Evolutionary conservation across 1,284 basidiomycete species (phyloP).

Genomic region (Rhizoctonia solani): DNA sequence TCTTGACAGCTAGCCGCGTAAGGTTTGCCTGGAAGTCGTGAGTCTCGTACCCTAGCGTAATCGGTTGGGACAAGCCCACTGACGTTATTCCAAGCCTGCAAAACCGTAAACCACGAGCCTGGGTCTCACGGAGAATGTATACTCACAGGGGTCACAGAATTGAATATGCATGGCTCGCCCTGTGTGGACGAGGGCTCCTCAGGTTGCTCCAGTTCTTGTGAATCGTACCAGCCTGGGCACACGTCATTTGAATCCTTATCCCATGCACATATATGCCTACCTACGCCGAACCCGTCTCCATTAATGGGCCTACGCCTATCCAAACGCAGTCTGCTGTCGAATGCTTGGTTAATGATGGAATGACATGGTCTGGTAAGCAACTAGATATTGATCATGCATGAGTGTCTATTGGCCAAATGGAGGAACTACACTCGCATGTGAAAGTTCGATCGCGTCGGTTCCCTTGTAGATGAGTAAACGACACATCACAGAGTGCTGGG

Average conservation of each 20-base stretch:
- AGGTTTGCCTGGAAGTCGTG: constrained; percentile 62
- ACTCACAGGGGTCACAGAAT: constrained; percentile 87
- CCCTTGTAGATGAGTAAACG: constrained; percentile 92
- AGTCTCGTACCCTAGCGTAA: not conserved
- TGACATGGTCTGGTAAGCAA: constrained; percentile 90
- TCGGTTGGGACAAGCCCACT: not conserved
- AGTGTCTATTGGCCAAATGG: constrained; percentile 8
- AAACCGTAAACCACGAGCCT: constrained; percentile 30
- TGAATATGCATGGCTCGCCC: constrained; percentile 87
- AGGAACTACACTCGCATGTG: constrained; percentile 69
- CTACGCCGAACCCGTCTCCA: constrained; percentile 96
- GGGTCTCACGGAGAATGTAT: not conserved
- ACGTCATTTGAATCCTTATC: not conserved
- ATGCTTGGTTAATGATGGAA: constrained; percentile 95
- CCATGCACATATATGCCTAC: constrained; percentile 53
- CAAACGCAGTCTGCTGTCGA: constrained; percentile 85
- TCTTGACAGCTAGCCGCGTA: constrained; percentile 88
- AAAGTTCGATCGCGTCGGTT: constrained; percentile 82
- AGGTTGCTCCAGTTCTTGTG: constrained; percentile 74
- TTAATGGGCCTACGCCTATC: constrained; percentile 84
- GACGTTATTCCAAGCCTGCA: constrained; percentile 88
- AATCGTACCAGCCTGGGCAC: constrained; percentile 92
- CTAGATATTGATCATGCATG: constrained; percentile 48
- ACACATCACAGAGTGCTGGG: constrained; percentile 58
- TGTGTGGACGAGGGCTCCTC: constrained; percentile 15